phyloP scores from a whole-genome alignment of 208 protist species.

The Phytomonas sp. region DNA sequence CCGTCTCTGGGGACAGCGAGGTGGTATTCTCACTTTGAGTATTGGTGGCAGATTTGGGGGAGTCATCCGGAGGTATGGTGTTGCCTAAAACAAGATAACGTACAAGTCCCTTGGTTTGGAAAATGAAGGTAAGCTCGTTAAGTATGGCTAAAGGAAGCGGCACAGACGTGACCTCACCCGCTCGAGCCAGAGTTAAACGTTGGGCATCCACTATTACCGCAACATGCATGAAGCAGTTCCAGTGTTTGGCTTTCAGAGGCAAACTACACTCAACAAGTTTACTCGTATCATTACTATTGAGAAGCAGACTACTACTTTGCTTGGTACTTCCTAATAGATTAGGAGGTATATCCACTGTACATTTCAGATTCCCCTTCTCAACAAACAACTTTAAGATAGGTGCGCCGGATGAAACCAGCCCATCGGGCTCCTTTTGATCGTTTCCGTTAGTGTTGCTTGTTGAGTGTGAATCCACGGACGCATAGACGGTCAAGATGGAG shows the following conservation, averaged over 20 bases:
- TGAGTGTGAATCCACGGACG: neutral
- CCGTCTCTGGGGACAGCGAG: neutral
- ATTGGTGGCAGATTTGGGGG: neutral
- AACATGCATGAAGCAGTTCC: slow-evolving; percentile 32
- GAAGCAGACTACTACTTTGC: neutral
- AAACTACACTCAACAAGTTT: neutral
- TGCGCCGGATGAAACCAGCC: neutral
- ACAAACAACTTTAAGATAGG: neutral
- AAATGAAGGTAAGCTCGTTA: neutral
- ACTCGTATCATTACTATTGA: neutral
- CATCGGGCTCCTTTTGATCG: neutral
- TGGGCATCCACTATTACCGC: slow-evolving; percentile 19
- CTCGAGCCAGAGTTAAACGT: slow-evolving; percentile 19
- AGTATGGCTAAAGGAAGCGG: neutral
- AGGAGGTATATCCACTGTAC: neutral
- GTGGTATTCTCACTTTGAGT: neutral
- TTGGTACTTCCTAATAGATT: neutral
- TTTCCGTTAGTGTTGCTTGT: neutral
- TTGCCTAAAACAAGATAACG: neutral
- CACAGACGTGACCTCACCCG: slow-evolving; percentile 19
- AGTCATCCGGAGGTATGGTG: neutral
- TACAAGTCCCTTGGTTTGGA: neutral
- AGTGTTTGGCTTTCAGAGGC: slow-evolving; percentile 16
- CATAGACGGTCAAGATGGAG: neutral
- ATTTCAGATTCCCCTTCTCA: neutral